Evolutionary conservation across 352 stramenopile genomes (phyloP), one percentile per base, ranked within the genome.

Genomic region (Peronospora belbahrii): DNA sequence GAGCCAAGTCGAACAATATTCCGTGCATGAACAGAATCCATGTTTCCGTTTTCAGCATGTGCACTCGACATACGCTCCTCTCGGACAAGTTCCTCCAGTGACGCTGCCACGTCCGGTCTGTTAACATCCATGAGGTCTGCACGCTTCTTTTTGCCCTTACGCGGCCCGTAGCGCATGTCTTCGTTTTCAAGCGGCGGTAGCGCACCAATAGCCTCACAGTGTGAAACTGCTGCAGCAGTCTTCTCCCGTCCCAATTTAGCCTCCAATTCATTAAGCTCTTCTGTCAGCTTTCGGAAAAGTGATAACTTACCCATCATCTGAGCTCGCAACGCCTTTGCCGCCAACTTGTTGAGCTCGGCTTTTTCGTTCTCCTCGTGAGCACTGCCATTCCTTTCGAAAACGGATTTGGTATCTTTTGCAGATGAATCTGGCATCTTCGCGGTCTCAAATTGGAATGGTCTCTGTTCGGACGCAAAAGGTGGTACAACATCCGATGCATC

Each of bases 301-400:
- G 66, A 61, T 9, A 63, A 77, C 30, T 94, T 89, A 31, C 82
- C 82, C 65, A 84, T 77, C 73, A 91, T 94, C 22, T 94, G 81
- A 11, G 82, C 82, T 14, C 77, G 64, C 25, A 94, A 59, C 0
- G 82, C 82, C 48, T 67, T 77, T 6, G 82, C 82, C 19, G 82
- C 82, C 1, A 94, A 49, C 42, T 88, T 90, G 57, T 94, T 94
- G 2, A 94, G 48, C 22, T 86, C 73, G 4, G 69, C 45, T 1
- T 62, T 65, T 13, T 61, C 65, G 4, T 72, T 56, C 22, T 57
- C 34, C 20, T 56, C 57, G 11, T 27, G 24, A 48, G 14, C 22
- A 13, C 6, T 4, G 20, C 20, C 42, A 32, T 27, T 46, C 13
- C 40, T 2, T 32, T 27, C 46, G 1, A 46, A 32, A 33, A 22